Evolutionary conservation across 352 stramenopile genomes (phyloP).

Genomic region (Globisporangium ultimum): DNA sequence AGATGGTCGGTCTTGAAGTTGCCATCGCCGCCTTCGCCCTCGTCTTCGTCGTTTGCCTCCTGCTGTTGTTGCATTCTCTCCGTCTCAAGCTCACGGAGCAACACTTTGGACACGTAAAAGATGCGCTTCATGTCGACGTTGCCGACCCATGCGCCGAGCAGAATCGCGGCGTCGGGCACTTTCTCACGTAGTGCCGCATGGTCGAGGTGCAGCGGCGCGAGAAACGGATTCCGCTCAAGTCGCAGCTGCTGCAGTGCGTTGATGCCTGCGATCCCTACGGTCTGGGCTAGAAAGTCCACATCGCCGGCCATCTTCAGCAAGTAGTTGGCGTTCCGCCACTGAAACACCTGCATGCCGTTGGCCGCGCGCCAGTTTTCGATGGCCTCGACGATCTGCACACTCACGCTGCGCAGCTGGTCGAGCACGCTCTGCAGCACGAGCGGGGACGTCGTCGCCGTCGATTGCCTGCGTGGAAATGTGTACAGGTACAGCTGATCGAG

Average conservation of each 20-base stretch:
- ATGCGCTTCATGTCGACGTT: constrained; percentile 57
- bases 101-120: constrained; percentile 42
- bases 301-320: constrained; percentile 76
- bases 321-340: constrained; percentile 77
- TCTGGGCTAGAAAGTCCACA: constrained; percentile 44
- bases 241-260: constrained; percentile 42
- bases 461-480: constrained; percentile 11
- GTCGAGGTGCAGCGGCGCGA: constrained; percentile 53
- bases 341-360: constrained; percentile 39
- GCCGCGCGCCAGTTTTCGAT: constrained; percentile 50
- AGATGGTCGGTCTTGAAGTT: background rate
- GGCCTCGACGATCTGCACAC: constrained; percentile 64
- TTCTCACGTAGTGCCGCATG: constrained; percentile 42
- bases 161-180: constrained; percentile 14
- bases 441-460: constrained; percentile 29
- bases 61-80: constrained; percentile 8
- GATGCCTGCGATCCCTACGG: constrained; percentile 18
- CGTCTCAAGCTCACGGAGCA: constrained; percentile 39
- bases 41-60: background rate
- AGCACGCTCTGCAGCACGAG: constrained; percentile 66
- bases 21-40: background rate
- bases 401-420: constrained; percentile 57
- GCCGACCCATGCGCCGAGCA: constrained; percentile 42
- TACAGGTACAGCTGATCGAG: constrained; percentile 19
- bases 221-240: constrained; percentile 64